phyloP scores from a whole-genome alignment of 225 moss, liverwort and hornwort genomes.

The Polytrichum formosum region DNA sequence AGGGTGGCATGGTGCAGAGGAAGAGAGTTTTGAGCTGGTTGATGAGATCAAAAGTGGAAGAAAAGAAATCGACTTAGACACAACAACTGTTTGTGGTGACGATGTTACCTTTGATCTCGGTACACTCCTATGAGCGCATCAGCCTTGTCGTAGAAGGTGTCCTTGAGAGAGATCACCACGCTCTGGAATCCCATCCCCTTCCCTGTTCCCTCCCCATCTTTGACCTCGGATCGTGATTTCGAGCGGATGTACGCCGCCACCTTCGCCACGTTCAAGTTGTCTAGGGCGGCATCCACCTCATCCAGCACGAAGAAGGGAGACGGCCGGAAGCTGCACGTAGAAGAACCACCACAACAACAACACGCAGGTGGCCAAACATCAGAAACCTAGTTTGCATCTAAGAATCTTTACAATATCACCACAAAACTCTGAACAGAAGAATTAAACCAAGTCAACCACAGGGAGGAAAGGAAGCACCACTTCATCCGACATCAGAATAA shows the following conservation, averaged over 20 bases:
- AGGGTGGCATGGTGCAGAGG: too few relatives aligned
- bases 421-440: too few relatives aligned
- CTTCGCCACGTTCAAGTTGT: constrained; percentile 94
- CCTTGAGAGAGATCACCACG: constrained; percentile 94
- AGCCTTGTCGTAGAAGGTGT: constrained; percentile 94
- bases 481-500: too few relatives aligned
- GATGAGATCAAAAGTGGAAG: background rate
- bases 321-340: constrained; percentile 69
- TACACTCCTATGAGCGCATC: constrained; percentile 94
- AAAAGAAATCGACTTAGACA: too few relatives aligned
- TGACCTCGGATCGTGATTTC: constrained; percentile 78
- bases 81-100: background rate
- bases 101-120: constrained; percentile 71
- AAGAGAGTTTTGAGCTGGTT: background rate
- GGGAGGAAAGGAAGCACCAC: too few relatives aligned
- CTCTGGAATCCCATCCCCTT: constrained; percentile 94
- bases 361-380: background rate
- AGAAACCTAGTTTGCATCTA: too few relatives aligned
- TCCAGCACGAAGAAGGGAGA: constrained; percentile 83
- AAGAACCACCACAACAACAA: background rate
- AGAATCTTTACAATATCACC: too few relatives aligned
- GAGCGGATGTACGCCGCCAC: constrained; percentile 95
- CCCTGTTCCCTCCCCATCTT: constrained; percentile 68
- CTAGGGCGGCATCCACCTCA: constrained; percentile 96
- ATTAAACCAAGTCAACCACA: too few relatives aligned